phyloP scores from a whole-genome alignment of 139 green algal species.

The Ettlia oleoabundans region DNA sequence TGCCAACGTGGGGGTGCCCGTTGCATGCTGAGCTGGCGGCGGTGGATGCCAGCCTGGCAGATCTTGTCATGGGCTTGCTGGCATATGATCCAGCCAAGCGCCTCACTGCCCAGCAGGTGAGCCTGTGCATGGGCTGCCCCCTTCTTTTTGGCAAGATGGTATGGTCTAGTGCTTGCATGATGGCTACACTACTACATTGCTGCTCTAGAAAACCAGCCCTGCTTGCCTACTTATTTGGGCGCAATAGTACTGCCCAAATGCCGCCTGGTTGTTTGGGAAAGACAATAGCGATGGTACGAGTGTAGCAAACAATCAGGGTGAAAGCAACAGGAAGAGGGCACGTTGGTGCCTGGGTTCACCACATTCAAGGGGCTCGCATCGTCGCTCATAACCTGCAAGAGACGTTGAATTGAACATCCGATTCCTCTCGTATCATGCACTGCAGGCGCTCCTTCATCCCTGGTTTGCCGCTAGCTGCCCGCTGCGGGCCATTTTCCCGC shows the following conservation, averaged over 20 bases:
- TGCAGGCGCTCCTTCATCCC: slow-evolving; percentile 49
- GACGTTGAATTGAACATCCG: no score
- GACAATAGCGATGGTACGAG: no score
- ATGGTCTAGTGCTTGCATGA: background rate
- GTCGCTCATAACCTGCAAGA: no score
- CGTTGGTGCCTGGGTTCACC: no score
- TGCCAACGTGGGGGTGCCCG: background rate
- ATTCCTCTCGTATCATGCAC: background rate
- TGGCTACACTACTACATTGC: background rate
- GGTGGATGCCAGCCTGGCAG: slow-evolving; percentile 42
- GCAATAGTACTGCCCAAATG: no score
- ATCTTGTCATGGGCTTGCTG: slow-evolving; percentile 50
- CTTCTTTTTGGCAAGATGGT: background rate
- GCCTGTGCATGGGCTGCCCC: background rate
- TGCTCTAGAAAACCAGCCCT: no score
- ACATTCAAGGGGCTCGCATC: no score
- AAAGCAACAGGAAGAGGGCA: no score
- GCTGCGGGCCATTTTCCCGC: slow-evolving; percentile 24
- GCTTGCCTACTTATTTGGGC: no score
- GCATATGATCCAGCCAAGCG: slow-evolving; percentile 37
- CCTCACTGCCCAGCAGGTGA: slow-evolving; percentile 30
- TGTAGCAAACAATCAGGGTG: no score
- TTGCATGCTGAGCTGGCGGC: slow-evolving; percentile 30
- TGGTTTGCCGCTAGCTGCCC: slow-evolving; percentile 41
- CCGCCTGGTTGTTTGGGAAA: no score